Conservation (phyloP, 495 filamentous ascomycete species). For the Wilcoxina mikolae region DNA sequence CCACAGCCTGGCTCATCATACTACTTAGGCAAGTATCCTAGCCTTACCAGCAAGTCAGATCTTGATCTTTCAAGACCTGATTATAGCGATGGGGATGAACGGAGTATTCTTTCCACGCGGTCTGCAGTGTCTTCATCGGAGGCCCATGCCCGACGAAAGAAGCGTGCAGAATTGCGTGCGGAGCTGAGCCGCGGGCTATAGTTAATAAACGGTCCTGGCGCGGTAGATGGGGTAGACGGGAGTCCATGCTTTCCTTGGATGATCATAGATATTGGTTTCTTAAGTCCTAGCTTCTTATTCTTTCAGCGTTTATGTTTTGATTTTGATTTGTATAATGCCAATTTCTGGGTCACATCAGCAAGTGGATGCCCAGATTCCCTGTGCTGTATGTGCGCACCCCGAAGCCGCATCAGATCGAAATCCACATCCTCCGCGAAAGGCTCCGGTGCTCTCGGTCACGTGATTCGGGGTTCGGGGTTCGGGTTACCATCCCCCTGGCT, state of each 20-base stretch:
- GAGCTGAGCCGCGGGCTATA: background rate
- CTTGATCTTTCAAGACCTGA: background rate
- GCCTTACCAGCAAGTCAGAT: background rate
- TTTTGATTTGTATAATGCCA: background rate
- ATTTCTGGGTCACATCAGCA: too few species aligned
- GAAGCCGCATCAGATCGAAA: too few species aligned
- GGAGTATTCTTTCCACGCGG: background rate
- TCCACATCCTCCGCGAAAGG: too few species aligned
- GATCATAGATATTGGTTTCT: background rate
- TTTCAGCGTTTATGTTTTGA: background rate
- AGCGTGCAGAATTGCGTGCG: background rate
- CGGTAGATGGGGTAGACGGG: background rate
- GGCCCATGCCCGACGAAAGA: background rate
- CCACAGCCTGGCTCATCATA: background rate
- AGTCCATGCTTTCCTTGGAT: background rate
- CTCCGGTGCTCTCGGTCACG: too few species aligned
- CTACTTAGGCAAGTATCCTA: background rate
- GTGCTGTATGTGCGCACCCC: too few species aligned
- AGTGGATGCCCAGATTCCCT: too few species aligned
- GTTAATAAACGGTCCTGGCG: constrained; percentile 7
- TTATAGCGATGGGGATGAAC: background rate
- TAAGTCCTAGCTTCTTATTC: background rate
- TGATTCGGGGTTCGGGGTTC: too few species aligned
- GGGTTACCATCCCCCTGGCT: too few species aligned
- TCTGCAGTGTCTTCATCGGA: too few species aligned